Evolutionary conservation across 2,329 filamentous ascomycete species (phyloP).

Genomic region (Mycogone perniciosa): DNA sequence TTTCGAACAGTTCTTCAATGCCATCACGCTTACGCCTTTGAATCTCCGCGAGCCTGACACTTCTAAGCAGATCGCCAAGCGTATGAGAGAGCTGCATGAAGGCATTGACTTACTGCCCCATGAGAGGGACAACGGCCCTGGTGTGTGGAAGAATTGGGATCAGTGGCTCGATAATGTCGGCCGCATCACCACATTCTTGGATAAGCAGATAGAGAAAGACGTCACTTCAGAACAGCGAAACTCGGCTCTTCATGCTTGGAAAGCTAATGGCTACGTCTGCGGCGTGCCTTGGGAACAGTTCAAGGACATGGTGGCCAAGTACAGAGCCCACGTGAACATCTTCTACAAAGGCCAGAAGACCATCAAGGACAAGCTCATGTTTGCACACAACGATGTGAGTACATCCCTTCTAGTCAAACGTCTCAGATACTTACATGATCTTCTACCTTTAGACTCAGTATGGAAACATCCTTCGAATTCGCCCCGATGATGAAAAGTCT

Average conservation of each 20-base stretch:
- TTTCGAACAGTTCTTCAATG: conserved; percentile 91
- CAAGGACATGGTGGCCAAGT: conserved; percentile 65
- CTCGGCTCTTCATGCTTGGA: conserved; percentile 49
- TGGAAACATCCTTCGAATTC: conserved; percentile 82
- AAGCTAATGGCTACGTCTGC: conserved; percentile 67
- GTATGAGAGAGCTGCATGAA: conserved; percentile 93
- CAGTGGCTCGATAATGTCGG: conserved; percentile 69
- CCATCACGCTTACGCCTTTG: conserved; percentile 67
- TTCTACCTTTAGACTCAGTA: conserved; percentile 72
- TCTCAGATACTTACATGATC: conserved; percentile 9
- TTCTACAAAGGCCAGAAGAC: conserved; percentile 62
- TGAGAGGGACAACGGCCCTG: conserved; percentile 72
- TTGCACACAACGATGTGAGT: conserved; percentile 94
- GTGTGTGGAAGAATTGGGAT: conserved; percentile 91
- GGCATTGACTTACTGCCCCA: conserved; percentile 78
- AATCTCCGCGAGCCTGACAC: conserved; percentile 78
- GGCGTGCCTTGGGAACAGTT: conserved; percentile 80
- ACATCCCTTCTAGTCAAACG: neutral
- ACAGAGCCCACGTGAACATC: conserved; percentile 65
- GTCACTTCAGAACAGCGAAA: conserved; percentile 18
- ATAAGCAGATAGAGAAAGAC: conserved; percentile 50
- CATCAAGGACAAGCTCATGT: conserved; percentile 72
- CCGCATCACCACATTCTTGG: conserved; percentile 51
- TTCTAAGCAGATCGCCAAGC: conserved; percentile 89
- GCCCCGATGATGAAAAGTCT: conserved; percentile 65